Base-by-base conservation (phyloP, 441 rosid genomes). In the Lepidium campestre region DNA sequence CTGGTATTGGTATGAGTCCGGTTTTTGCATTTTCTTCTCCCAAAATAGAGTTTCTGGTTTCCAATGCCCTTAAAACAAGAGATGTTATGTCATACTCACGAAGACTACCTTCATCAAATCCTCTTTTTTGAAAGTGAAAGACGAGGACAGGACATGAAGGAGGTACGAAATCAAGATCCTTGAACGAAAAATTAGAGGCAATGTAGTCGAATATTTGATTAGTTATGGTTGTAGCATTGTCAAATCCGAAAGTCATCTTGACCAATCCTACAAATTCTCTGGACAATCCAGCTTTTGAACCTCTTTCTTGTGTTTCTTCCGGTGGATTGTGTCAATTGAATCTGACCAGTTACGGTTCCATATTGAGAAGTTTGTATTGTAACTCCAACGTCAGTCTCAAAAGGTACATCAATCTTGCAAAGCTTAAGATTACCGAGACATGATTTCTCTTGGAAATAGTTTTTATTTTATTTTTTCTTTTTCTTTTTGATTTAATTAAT, bases 261-360 rank as follows among this genome's bases (percentile, higher is more conserved):
- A 65, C n/a, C 32, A 2, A 1, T 1, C 20, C 27, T 55, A 32
- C 13, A 19, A 56, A 46, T 18, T 36, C 8, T 56, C 42, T 22
- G 13, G 71, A 46, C 39, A 67, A 36, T 25, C 65, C 72, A 46
- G 57, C 65, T 67, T 25, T 46, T 18, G 64, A 67, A 46, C 6
- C 15, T 44, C 47, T 34, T 56, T 32, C n/a, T 44, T 15, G 52
- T 64, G n/a, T 6, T 2, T 50, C 14, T 12, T 47, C 64, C 22
- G 22, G 47, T 56, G 64, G 13, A 25, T 46, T 10, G 12, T 5
- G 40, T 23, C 64, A 67, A 35, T 12, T 12, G 55, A 66, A 66
- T 20, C 49, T 17, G 34, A 0, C 6, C 0, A 52, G 5, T 1
- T 6, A 0, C 1, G 57, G 5, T 3, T 3, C 8, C 7, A 27